Evolutionary conservation across 345 rosid species (phyloP).

Genomic region (Clausena lansium): DNA sequence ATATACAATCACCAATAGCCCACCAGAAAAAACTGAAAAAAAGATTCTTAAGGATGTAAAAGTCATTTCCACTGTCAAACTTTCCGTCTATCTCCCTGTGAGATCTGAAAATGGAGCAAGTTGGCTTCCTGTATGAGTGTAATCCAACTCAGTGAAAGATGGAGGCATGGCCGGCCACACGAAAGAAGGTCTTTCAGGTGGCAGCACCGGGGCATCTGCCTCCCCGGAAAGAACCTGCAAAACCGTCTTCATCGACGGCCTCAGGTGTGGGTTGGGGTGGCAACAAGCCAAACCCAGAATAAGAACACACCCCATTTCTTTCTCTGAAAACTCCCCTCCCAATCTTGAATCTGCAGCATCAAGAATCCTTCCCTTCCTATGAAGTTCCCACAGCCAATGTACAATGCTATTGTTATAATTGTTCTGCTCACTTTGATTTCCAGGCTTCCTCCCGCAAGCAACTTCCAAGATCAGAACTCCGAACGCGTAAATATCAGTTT

Average conservation of each 20-base stretch:
- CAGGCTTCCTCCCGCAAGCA: slow-evolving; percentile 58
- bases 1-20: background rate
- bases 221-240: slow-evolving; percentile 66
- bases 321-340: slow-evolving; percentile 27
- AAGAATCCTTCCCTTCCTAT: slow-evolving; percentile 34
- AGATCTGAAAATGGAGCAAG: slow-evolving; percentile 39
- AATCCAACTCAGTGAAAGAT: slow-evolving; percentile 42
- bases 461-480: slow-evolving; percentile 66
- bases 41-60: background rate
- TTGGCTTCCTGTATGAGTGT: slow-evolving; percentile 29
- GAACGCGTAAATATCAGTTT: slow-evolving; percentile 68
- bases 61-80: no score
- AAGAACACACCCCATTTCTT: slow-evolving; percentile 47
- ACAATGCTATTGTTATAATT: no score
- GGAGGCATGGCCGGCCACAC: slow-evolving; percentile 72
- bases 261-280: slow-evolving; percentile 67
- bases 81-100: slow-evolving; percentile 32
- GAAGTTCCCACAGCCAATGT: slow-evolving; percentile 65
- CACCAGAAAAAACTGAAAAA: background rate
- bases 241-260: slow-evolving; percentile 66
- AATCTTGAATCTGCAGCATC: slow-evolving; percentile 57
- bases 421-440: slow-evolving; percentile 13
- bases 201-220: slow-evolving; percentile 48
- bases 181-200: slow-evolving; percentile 62
- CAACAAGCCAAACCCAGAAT: slow-evolving; percentile 75